Conservation (phyloP, 768 basidiomycete species). For the Rhizopogon vinicolor region DNA sequence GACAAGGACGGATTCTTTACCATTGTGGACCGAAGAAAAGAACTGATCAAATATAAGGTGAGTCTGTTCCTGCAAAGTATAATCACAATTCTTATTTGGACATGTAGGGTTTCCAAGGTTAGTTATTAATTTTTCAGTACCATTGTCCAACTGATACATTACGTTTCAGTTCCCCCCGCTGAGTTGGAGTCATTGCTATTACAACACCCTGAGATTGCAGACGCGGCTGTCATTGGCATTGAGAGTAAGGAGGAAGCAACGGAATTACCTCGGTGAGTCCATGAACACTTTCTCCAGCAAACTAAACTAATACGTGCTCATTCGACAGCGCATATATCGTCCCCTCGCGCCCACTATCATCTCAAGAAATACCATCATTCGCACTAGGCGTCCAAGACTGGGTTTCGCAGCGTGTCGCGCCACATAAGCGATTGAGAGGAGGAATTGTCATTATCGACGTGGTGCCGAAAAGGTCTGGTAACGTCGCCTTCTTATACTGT, state of each 20-base stretch:
- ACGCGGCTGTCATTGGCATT: slow-evolving; percentile 79
- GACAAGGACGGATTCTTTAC: slow-evolving; percentile 70
- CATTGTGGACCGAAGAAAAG: slow-evolving; percentile 73
- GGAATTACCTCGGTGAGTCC: slow-evolving; percentile 67
- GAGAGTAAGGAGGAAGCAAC: slow-evolving; percentile 64
- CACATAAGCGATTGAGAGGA: slow-evolving; percentile 77
- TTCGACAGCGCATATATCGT: slow-evolving; percentile 55
- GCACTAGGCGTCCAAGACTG: slow-evolving; percentile 53
- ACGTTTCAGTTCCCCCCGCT: slow-evolving; percentile 68
- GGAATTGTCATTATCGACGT: slow-evolving; percentile 57
- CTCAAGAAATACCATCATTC: slow-evolving; percentile 28
- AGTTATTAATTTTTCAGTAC: slow-evolving; percentile 3
- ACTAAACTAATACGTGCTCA: not conserved
- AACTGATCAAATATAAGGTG: slow-evolving; percentile 73
- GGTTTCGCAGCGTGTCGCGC: slow-evolving; percentile 64
- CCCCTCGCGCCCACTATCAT: slow-evolving; percentile 11
- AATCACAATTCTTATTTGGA: not conserved
- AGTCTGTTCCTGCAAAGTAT: not conserved
- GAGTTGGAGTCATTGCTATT: slow-evolving; percentile 78
- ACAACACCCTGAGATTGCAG: slow-evolving; percentile 70
- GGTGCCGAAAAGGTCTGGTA: slow-evolving; percentile 25
- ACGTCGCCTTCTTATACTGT: not conserved
- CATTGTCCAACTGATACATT: not conserved
- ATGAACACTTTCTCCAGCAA: not conserved
- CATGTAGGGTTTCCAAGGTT: slow-evolving; percentile 71